Conservation (phyloP, 2,329 filamentous ascomycete genomes). For the Sphaerulina musiva region DNA sequence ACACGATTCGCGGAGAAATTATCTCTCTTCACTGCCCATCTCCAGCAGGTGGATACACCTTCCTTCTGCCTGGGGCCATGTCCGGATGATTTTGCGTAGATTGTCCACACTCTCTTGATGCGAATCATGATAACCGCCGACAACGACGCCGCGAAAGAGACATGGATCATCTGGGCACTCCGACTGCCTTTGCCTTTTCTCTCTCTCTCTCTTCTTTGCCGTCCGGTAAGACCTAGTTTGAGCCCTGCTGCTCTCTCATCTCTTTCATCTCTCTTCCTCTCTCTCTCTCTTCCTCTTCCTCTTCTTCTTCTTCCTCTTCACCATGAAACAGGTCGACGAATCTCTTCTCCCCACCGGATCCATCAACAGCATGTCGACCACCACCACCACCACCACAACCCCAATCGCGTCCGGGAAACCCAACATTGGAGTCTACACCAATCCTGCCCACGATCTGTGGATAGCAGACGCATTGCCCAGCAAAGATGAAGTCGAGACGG, state of each 20-base stretch:
- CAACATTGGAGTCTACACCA: conserved; percentile 95
- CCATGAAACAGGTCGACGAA: conserved; percentile 13
- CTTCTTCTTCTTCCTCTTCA: conserved; percentile 7
- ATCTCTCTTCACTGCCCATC: background rate
- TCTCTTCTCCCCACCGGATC: background rate
- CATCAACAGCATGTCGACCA: conserved; percentile 17
- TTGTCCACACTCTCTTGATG: background rate
- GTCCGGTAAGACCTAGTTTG: background rate
- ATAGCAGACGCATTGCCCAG: conserved; percentile 71
- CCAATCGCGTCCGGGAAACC: conserved; percentile 56
- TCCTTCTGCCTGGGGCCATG: background rate
- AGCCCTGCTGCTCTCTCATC: background rate
- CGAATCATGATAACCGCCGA: conserved; percentile 3
- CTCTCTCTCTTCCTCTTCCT: background rate
- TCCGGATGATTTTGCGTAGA: conserved; percentile 7
- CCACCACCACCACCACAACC: conserved; percentile 14
- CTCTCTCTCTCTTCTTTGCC: too few relatives aligned
- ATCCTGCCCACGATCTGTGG: conserved; percentile 88
- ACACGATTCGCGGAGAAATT: conserved; percentile 13
- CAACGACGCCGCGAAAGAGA: background rate
- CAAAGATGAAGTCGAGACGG: conserved; percentile 64
- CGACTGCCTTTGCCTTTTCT: too few relatives aligned
- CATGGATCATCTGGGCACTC: too few relatives aligned
- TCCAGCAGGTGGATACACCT: conserved; percentile 5
- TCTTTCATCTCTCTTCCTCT: conserved; percentile 3